A percentile compares a stretch with the other conserved stretches of the same genome.
These are phyloP conservation scores for Plasmodium fragile DNA, from an alignment of 169 alveolate genomes.

Conservation along the genomic window DNA sequence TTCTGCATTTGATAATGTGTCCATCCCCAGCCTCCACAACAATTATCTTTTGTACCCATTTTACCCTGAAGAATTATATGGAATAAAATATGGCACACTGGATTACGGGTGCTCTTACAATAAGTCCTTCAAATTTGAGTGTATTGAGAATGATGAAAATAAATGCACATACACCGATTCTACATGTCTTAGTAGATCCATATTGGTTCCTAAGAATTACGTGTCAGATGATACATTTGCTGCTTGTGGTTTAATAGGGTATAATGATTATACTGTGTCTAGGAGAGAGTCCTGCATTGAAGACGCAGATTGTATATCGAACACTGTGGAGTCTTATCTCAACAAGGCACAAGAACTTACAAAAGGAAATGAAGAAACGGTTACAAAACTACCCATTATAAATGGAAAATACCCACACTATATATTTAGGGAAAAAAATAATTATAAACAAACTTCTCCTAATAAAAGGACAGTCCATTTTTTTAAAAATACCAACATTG, in stretches of 20 bases:
- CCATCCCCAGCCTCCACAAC: slow-evolving; percentile 8
- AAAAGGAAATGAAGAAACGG: slow-evolving; percentile 16
- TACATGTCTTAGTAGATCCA: slow-evolving; percentile 28
- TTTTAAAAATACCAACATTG: slow-evolving; percentile 6
- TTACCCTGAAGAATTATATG: slow-evolving; percentile 53
- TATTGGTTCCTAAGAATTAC: slow-evolving; percentile 3
- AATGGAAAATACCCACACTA: slow-evolving; percentile 74
- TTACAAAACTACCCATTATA: slow-evolving; percentile 38
- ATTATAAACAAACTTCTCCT: background rate
- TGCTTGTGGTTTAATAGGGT: slow-evolving; percentile 44
- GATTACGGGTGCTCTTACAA: slow-evolving; percentile 67
- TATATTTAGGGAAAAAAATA: slow-evolving; percentile 17
- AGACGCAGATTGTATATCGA: background rate
- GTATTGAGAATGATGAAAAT: slow-evolving; percentile 29
- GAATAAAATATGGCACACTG: slow-evolving; percentile 46
- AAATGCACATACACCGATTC: slow-evolving; percentile 43
- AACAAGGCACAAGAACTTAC: slow-evolving; percentile 23
- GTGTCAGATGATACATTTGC: background rate
- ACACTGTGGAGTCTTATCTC: slow-evolving; percentile 33
- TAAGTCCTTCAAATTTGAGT: slow-evolving; percentile 32
- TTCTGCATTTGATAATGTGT: slow-evolving; percentile 49
- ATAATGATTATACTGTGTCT: background rate
- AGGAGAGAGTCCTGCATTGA: slow-evolving; percentile 12
- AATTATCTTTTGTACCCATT: slow-evolving; percentile 54
- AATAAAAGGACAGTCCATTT: slow-evolving; percentile 24